Percentiles rank a stretch among this genome's conserved stretches.
phyloP scores from a whole-genome alignment of 2,329 filamentous ascomycete species.

The Colletotrichum acutatum region DNA sequence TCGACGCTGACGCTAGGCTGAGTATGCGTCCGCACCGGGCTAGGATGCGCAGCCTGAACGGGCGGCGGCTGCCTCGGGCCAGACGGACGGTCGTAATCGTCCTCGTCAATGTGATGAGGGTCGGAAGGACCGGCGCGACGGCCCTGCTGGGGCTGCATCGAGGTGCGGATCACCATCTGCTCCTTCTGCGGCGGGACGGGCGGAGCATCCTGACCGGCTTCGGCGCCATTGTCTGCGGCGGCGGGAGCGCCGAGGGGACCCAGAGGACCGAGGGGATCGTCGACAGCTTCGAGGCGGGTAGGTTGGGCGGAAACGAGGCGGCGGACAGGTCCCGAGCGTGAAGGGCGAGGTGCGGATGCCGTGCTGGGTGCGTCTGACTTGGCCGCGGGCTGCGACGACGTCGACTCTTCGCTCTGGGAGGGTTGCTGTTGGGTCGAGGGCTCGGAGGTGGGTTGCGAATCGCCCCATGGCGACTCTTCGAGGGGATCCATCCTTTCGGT shows the following conservation, averaged over 20 bases:
- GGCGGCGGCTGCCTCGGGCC: constrained; percentile 75
- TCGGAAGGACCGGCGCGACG: constrained; percentile 60
- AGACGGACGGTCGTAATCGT: constrained; percentile 59
- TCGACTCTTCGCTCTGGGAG: constrained; percentile 42
- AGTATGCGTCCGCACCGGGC: constrained; percentile 61
- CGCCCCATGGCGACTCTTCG: constrained; percentile 66
- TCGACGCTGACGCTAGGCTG: constrained; percentile 90
- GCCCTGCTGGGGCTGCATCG: constrained; percentile 59
- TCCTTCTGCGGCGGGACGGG: constrained; percentile 78
- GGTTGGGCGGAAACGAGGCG: constrained; percentile 76
- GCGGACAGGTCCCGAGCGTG: constrained; percentile 60
- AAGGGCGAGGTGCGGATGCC: constrained; percentile 49
- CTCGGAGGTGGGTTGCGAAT: constrained; percentile 49
- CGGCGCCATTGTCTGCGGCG: constrained; percentile 54
- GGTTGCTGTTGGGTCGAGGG: constrained; percentile 46
- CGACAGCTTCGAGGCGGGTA: constrained; percentile 81
- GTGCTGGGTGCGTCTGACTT: constrained; percentile 44
- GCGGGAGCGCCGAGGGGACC: constrained; percentile 70
- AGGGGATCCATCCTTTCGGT: constrained; percentile 55
- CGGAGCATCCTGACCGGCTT: constrained; percentile 62
- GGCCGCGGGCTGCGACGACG: constrained; percentile 42
- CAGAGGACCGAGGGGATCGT: constrained; percentile 81
- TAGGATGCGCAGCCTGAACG: constrained; percentile 67
- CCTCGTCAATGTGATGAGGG: constrained; percentile 76
- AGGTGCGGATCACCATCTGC: constrained; percentile 69